A percentile compares a stretch with the other conserved stretches of the same genome.
Evolutionary conservation across 1,139 yeast genomes (phyloP).

Genomic region (Taiozyma sp.): DNA sequence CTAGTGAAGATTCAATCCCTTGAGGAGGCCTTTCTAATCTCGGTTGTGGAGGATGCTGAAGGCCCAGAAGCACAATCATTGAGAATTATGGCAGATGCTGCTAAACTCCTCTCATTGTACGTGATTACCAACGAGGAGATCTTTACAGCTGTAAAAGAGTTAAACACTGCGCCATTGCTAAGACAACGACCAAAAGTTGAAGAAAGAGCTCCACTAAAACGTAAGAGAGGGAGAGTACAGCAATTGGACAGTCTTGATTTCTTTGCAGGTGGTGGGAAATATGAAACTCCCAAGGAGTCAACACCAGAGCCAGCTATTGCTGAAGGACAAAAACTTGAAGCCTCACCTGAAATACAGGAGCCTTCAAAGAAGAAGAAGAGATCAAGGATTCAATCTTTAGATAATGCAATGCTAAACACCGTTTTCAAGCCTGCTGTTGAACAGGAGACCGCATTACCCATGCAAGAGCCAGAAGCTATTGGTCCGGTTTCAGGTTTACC

Average conservation of each 20-base stretch:
- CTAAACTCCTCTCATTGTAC: slow-evolving; percentile 10
- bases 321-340: not conserved
- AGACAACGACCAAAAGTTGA: slow-evolving; percentile 7
- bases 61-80: not conserved
- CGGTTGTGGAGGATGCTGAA: not conserved
- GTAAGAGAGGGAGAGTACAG: slow-evolving; percentile 18
- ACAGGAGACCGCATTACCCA: not conserved
- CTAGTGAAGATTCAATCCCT: not conserved
- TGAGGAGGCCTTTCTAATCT: slow-evolving; percentile 1
- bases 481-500: not conserved
- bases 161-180: slow-evolving; percentile 4
- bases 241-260: slow-evolving; percentile 30
- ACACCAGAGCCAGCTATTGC: not conserved
- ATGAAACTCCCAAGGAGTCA: slow-evolving; percentile 2
- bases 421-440: not conserved
- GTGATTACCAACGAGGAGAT: slow-evolving; percentile 15
- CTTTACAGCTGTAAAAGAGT: slow-evolving; percentile 11
- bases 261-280: slow-evolving; percentile 33
- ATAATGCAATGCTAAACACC: slow-evolving; percentile 5
- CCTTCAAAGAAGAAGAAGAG: slow-evolving; percentile 11
- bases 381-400: slow-evolving; percentile 9
- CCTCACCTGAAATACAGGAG: not conserved
- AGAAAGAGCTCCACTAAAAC: slow-evolving; percentile 2
- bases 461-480: not conserved
- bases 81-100: slow-evolving; percentile 10